Base-by-base conservation (phyloP, 2,329 filamentous ascomycete species). In the Calonectria crousiana region DNA sequence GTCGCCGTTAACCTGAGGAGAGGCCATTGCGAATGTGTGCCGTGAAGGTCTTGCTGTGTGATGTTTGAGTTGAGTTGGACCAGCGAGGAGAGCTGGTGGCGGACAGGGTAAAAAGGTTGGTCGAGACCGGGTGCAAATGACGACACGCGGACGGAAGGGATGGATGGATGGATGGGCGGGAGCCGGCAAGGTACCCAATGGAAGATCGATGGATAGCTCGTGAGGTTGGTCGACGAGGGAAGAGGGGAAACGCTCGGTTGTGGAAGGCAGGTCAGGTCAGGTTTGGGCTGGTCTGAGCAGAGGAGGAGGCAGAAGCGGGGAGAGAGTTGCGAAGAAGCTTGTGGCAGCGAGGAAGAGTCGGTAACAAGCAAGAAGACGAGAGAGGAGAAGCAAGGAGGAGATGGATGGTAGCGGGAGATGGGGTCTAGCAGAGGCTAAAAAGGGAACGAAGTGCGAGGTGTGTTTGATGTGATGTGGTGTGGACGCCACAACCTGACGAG, bases 1-100 rank as follows among this genome's bases (percentile, higher is more conserved):
- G 73, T 90, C 88, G 81, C 89, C 89, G 80, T 90, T 90, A 73
- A 90, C 87, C 79, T 90, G 88, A 71, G 79, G 78, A 67, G 81
- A 80, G 72, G 84, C 78, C 85, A 87, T 87, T 79, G 72, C 80
- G 76, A 77, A 72, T 78, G 72, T n/a, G 44, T 65, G 26, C 9
- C 26, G 60, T 11, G 26, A 44, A 14, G 38, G 10, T 23, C n/a
- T 60, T 38, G 32, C 4, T 51, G 38, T 23, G 32, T 41, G 38
- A 74, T 79, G 75, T 78, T 74, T 73, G 72, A 53, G 67, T 56
- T 72, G 64, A 71, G 71, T 47, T 44, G 62, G 28, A 36, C 34
- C 18, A 44, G 41, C 26, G 36, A 28, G 68, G 58, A 62, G 64
- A 64, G 64, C 58, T 74, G 56, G 53, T 64, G 56, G 56, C 20